Conservation (phyloP, 2,329 filamentous ascomycete genomes). For the Leptographium procerum region DNA sequence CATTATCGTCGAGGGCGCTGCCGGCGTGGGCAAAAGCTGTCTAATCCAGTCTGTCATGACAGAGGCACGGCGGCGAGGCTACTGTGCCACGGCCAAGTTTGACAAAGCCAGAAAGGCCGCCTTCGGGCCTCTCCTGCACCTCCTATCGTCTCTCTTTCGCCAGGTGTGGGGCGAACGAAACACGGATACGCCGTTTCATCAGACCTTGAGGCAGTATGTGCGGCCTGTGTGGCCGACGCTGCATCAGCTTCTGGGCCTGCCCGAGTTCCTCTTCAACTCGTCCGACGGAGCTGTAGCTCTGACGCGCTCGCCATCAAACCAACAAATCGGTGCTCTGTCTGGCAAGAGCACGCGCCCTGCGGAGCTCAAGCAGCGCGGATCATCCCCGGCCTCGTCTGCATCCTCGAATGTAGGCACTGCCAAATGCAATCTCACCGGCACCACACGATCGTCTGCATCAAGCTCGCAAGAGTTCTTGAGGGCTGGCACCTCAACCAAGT, state of each 20-base stretch:
- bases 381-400: slow-evolving; percentile 23
- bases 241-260: slow-evolving; percentile 48
- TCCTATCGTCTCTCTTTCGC: slow-evolving; percentile 55
- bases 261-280: slow-evolving; percentile 52
- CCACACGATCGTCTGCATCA: slow-evolving; percentile 31
- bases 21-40: slow-evolving; percentile 54
- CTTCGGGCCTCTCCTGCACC: slow-evolving; percentile 51
- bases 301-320: slow-evolving; percentile 25
- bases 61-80: slow-evolving; percentile 49
- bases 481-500: slow-evolving; percentile 46
- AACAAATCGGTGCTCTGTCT: slow-evolving; percentile 17
- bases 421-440: slow-evolving; percentile 13
- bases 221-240: slow-evolving; percentile 54
- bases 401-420: not conserved
- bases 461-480: slow-evolving; percentile 50
- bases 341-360: slow-evolving; percentile 15
- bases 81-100: slow-evolving; percentile 56
- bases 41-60: slow-evolving; percentile 51
- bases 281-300: slow-evolving; percentile 10
- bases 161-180: slow-evolving; percentile 57
- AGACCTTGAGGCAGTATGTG: slow-evolving; percentile 49
- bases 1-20: slow-evolving; percentile 47
- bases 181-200: slow-evolving; percentile 53
- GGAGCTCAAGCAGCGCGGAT: slow-evolving; percentile 15
- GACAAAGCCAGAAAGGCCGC: slow-evolving; percentile 49